Evolutionary conservation across 495 filamentous ascomycete genomes (phyloP).

Genomic region (Astrocystis sublimbata): DNA sequence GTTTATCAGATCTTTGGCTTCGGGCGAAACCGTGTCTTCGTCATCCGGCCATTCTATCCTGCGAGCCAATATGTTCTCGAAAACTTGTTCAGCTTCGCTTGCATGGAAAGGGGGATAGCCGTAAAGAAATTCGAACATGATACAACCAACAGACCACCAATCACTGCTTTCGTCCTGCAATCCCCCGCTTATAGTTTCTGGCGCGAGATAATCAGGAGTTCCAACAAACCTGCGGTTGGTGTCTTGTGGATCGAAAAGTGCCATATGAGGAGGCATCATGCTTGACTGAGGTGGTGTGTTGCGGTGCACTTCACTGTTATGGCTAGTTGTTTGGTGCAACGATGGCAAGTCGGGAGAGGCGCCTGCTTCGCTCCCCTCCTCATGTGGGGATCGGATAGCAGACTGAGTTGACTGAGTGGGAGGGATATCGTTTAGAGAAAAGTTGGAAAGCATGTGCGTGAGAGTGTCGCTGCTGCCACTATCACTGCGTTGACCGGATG

Average conservation of each 20-base stretch:
- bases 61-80: slow-evolving; percentile 90
- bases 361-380: slow-evolving; percentile 45
- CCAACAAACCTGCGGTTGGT: slow-evolving; percentile 92
- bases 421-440: slow-evolving; percentile 71
- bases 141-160: slow-evolving; percentile 99
- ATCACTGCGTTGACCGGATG: slow-evolving; percentile 88
- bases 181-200: slow-evolving; percentile 92
- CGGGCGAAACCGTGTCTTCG: slow-evolving; percentile 70
- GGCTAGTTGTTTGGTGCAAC: slow-evolving; percentile 62
- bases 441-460: slow-evolving; percentile 77
- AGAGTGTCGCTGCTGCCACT: slow-evolving; percentile 85
- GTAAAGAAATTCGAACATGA: slow-evolving; percentile 94
- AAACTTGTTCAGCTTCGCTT: slow-evolving; percentile 85
- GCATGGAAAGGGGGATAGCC: slow-evolving; percentile 92
- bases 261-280: slow-evolving; percentile 94
- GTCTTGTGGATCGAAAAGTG: slow-evolving; percentile 93
- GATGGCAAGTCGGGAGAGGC: slow-evolving; percentile 71
- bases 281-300: slow-evolving; percentile 66
- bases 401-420: slow-evolving; percentile 37
- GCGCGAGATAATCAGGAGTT: slow-evolving; percentile 95
- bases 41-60: slow-evolving; percentile 85
- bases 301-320: slow-evolving; percentile 45
- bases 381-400: slow-evolving; percentile 60
- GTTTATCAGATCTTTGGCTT: slow-evolving; percentile 92
- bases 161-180: slow-evolving; percentile 97